These are phyloP conservation scores for Allomyces macrogynus DNA, from an alignment of 192 early-diverging fungal species.

Conservation along the genomic window DNA sequence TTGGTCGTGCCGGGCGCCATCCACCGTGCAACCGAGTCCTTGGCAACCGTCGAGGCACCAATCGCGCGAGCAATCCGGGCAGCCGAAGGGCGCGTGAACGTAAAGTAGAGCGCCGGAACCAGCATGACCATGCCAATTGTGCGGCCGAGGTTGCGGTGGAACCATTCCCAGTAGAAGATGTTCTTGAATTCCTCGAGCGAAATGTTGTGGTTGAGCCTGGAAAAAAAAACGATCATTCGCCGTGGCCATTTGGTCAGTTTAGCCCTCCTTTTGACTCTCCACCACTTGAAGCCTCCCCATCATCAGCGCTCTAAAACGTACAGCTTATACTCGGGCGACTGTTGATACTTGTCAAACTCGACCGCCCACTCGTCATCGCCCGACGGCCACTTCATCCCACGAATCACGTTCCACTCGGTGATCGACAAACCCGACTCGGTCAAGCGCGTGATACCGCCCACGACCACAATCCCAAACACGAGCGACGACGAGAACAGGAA, in stretches of 20 bases:
- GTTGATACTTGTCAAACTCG: slow-evolving; percentile 97
- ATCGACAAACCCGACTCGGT: slow-evolving; percentile 96
- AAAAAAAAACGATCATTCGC: neutral
- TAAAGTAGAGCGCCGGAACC: slow-evolving; percentile 74
- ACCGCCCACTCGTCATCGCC: slow-evolving; percentile 68
- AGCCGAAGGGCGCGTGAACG: slow-evolving; percentile 5
- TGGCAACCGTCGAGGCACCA: neutral
- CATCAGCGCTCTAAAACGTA: too few species aligned
- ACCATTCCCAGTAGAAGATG: slow-evolving; percentile 98
- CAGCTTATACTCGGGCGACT: slow-evolving; percentile 92
- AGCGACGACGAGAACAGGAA: slow-evolving; percentile 66
- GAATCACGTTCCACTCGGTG: slow-evolving; percentile 88
- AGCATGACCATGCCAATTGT: slow-evolving; percentile 74
- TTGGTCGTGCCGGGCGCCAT: slow-evolving; percentile 44
- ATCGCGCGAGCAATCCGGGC: neutral
- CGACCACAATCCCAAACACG: slow-evolving; percentile 79
- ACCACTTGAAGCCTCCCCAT: neutral
- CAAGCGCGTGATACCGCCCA: slow-evolving; percentile 85
- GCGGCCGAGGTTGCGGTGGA: slow-evolving; percentile 84
- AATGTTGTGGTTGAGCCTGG: slow-evolving; percentile 70
- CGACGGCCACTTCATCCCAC: slow-evolving; percentile 74
- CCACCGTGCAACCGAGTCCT: slow-evolving; percentile 33
- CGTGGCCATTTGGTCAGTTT: too few species aligned
- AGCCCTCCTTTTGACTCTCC: neutral
- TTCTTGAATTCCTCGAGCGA: slow-evolving; percentile 80